These are phyloP conservation scores for Starmera dryadoides DNA, from an alignment of 805 yeast genomes.

Conservation along the genomic window DNA sequence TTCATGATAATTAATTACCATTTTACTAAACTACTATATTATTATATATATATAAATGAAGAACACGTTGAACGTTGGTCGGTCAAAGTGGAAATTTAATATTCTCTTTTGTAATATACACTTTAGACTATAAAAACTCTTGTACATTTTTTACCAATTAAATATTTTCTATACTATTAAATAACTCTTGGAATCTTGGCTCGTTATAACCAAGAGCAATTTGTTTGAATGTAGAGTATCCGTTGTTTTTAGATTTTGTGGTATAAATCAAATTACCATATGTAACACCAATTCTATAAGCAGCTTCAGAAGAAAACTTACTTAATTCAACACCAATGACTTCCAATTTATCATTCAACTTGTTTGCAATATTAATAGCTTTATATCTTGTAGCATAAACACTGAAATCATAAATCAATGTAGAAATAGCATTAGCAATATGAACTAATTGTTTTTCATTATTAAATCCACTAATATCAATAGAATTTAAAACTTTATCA, in stretches of 20 bases:
- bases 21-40: neutral
- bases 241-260: conserved; percentile 17
- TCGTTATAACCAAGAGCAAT: conserved; percentile 4
- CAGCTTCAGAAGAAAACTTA: conserved; percentile 50
- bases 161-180: conserved; percentile 8
- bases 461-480: conserved; percentile 9
- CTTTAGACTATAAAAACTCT: neutral
- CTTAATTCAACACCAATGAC: conserved; percentile 21
- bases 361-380: conserved; percentile 21
- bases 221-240: conserved; percentile 7
- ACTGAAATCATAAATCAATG: conserved; percentile 43
- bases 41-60: too few species aligned
- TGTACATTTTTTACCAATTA: neutral
- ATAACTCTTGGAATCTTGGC: conserved; percentile 13
- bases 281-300: conserved; percentile 56
- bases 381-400: conserved; percentile 27
- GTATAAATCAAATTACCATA: conserved; percentile 49
- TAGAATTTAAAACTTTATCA: conserved; percentile 23
- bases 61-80: neutral
- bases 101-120: neutral
- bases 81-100: neutral
- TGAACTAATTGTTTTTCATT: conserved; percentile 15
- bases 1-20: neutral
- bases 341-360: conserved; percentile 22
- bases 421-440: conserved; percentile 36